phyloP scores from a whole-genome alignment of 2,329 filamentous ascomycete genomes.

The Cordyceps cicadae region DNA sequence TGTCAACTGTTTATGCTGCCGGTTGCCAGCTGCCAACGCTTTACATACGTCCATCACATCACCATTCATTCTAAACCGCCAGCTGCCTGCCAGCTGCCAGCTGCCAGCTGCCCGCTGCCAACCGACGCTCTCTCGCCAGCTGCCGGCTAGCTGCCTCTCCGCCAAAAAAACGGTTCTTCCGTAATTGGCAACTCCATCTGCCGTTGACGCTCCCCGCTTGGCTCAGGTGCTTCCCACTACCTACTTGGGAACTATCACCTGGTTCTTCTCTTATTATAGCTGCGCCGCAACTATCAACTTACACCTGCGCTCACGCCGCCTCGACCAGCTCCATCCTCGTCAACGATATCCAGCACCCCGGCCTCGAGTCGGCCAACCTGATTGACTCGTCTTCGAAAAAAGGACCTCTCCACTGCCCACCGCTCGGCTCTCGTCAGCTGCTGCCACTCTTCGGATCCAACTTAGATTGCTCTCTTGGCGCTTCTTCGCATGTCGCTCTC shows the following conservation, averaged over 20 bases:
- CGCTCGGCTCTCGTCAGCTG: background rate
- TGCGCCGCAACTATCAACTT: conserved; percentile 1
- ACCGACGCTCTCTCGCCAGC: background rate
- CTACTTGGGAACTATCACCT: background rate
- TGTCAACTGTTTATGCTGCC: background rate
- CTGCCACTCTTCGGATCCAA: background rate
- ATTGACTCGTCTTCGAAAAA: background rate
- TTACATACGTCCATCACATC: background rate
- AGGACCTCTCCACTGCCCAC: background rate
- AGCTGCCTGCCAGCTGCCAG: background rate
- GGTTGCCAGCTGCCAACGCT: background rate
- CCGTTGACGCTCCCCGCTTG: background rate
- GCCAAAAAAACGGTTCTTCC: background rate
- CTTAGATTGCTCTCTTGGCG: background rate
- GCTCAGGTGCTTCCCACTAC: background rate
- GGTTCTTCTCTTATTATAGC: background rate
- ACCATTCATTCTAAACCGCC: background rate
- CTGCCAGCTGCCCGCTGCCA: conserved; percentile 2
- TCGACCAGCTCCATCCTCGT: background rate
- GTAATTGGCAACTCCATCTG: conserved; percentile 8
- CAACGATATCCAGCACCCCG: background rate
- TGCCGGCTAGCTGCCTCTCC: background rate
- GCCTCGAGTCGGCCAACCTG: background rate
- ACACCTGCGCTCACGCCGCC: background rate
- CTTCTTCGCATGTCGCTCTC: conserved; percentile 7